phyloP scores from a whole-genome alignment of 805 yeast species.

The Jamesozyma piceae region DNA sequence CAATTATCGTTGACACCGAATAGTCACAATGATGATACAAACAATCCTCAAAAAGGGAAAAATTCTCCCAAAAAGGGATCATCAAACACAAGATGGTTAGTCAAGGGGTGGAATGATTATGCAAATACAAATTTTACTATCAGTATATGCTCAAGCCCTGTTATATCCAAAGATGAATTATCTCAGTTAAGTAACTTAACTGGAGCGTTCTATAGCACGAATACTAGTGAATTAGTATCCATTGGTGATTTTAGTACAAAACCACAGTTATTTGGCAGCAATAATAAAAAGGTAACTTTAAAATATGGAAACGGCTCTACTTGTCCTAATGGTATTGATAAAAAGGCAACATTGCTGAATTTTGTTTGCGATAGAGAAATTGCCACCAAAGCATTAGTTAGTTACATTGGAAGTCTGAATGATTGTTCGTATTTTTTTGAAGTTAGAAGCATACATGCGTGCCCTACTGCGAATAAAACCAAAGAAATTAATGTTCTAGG shows the following conservation, averaged over 20 bases:
- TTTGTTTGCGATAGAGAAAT: constrained; percentile 76
- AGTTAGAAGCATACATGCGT: constrained; percentile 75
- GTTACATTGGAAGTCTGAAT: constrained; percentile 60
- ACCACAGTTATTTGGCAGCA: constrained; percentile 49
- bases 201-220: constrained; percentile 52
- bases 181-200: constrained; percentile 23
- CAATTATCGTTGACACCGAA: constrained; percentile 26
- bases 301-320: constrained; percentile 62
- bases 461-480: constrained; percentile 65
- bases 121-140: constrained; percentile 60
- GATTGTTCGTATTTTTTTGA: constrained; percentile 81
- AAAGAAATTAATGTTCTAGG: constrained; percentile 58
- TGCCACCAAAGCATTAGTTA: constrained; percentile 50
- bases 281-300: constrained; percentile 47
- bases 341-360: constrained; percentile 57
- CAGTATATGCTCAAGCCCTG: constrained; percentile 59
- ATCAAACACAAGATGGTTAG: constrained; percentile 40
- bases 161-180: constrained; percentile 21
- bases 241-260: constrained; percentile 53
- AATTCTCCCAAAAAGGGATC: constrained; percentile 5
- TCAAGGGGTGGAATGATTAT: constrained; percentile 62
- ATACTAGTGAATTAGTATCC: constrained; percentile 28
- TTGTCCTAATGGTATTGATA: constrained; percentile 46
- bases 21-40: constrained; percentile 1
- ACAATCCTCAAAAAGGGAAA: constrained; percentile 2